Conservation (phyloP, 257 asterid species). For the Penstemon barbatus region DNA sequence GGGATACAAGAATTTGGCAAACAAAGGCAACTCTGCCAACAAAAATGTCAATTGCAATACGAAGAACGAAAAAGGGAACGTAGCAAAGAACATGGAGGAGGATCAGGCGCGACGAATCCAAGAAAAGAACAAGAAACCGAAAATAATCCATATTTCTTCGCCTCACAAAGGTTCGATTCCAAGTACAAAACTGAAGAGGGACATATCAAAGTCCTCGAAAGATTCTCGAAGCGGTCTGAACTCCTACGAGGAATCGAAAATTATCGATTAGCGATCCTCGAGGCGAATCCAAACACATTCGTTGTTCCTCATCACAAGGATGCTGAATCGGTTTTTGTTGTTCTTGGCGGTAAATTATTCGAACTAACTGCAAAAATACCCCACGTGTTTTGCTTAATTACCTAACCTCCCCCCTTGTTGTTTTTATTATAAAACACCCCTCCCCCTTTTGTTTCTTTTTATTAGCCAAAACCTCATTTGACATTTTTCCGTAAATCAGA, state of each 20-base stretch:
- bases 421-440: no score
- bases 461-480: no score
- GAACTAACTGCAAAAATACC: no score
- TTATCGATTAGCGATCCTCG: constrained; percentile 36
- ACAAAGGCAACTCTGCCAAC: background rate
- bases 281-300: constrained; percentile 44
- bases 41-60: background rate
- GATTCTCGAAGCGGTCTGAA: constrained; percentile 38
- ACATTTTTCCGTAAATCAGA: no score
- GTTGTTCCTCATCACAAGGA: constrained; percentile 49
- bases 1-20: background rate
- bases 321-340: constrained; percentile 35
- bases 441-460: no score
- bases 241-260: constrained; percentile 44
- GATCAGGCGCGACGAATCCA: background rate
- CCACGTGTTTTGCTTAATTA: no score
- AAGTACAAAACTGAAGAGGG: constrained; percentile 35
- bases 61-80: background rate
- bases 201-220: constrained; percentile 35
- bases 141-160: constrained; percentile 40
- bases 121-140: background rate
- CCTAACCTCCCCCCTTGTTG: no score
- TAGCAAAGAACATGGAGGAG: background rate
- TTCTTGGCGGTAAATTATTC: constrained; percentile 18
- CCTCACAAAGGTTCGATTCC: constrained; percentile 30